phyloP scores from a whole-genome alignment of 2,329 filamentous ascomycete species.

The Trichophyton benhamiae region DNA sequence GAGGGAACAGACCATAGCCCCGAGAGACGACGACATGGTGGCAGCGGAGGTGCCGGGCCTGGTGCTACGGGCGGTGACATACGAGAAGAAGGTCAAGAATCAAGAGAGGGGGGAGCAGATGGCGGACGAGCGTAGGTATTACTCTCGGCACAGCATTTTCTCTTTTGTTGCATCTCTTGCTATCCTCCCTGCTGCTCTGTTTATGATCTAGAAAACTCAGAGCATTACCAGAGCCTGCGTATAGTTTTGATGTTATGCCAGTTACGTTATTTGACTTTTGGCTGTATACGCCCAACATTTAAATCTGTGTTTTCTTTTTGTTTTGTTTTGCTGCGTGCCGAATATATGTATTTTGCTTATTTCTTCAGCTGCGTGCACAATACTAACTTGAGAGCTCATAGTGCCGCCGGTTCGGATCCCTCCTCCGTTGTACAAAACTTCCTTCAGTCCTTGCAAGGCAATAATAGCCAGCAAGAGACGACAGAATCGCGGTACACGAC shows the following conservation, averaged over 20 bases:
- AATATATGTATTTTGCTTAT: background rate
- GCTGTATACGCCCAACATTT: background rate
- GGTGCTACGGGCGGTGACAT: conserved; percentile 85
- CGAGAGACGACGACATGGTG: conserved; percentile 42
- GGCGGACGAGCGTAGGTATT: conserved; percentile 98
- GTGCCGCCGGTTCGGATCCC: conserved; percentile 55
- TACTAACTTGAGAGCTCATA: conserved; percentile 24
- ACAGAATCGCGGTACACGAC: conserved; percentile 63
- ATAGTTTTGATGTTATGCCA: conserved; percentile 2
- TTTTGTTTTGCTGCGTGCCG: background rate
- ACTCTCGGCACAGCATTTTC: conserved; percentile 22
- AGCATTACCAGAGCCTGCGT: background rate
- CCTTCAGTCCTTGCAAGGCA: conserved; percentile 56
- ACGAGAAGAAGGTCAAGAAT: conserved; percentile 74
- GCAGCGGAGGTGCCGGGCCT: conserved; percentile 68
- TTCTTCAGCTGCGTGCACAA: too few relatives aligned
- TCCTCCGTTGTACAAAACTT: conserved; percentile 76
- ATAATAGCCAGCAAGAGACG: conserved; percentile 41
- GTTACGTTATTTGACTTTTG: background rate
- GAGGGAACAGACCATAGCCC: conserved; percentile 50
- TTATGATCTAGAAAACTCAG: background rate
- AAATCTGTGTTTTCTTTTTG: background rate
- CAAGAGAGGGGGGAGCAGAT: conserved; percentile 87
- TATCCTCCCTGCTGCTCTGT: background rate
- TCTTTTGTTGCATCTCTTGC: conserved; percentile 8